Evolutionary conservation across 1,139 yeast genomes (phyloP), one percentile per base, ranked within the genome.

Genomic region (Arxiozyma slooffiae): DNA sequence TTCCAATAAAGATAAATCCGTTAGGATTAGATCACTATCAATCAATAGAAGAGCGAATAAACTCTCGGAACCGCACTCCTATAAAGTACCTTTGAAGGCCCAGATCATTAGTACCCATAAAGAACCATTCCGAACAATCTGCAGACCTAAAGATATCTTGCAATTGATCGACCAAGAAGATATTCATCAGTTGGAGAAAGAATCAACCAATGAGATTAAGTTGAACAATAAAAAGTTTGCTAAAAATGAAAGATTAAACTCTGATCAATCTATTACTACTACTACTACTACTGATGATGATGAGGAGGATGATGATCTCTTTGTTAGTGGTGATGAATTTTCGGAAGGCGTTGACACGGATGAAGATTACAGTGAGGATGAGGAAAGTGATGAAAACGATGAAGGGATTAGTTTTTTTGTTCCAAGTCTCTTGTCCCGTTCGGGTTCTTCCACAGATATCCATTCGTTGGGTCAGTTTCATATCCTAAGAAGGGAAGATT

Each of bases 1-100:
- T 1, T 64, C 68, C 8, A 63, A 64, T 52, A 64, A 66, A 48
- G 68, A 63, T 44, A 63, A 60, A 49, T 53, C 67, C 2, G 66
- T 64, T 4, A 54, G 62, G 48, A 56, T 63, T 39, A 55, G 66
- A 47, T 60, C 67, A 1, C 48, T 56, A 18, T 60, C 66, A 1
- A 50, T 60, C 8, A 60, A 55, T 44, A 55, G 60, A 36, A 55
- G 52, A 41, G 46, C 60, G 23, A 44, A 40, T 21, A 48, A 44
- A 37, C 39, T 42, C 7, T 20, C 34, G 8, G 38, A 34, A 16
- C 18, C 45, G 16, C 24, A 37, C 20, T 20, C 18, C 4, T 22
- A n/a, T 41, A 23, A 34, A n/a, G 26, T 39, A 30, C 48, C 48
- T 4, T 44, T 34, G 16, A 48, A 48, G 20, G 44, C 50, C 4